Evolutionary conservation across 2,329 filamentous ascomycete species (phyloP), one percentile per base, ranked within the genome.

Genomic region (Beauveria varroae): DNA sequence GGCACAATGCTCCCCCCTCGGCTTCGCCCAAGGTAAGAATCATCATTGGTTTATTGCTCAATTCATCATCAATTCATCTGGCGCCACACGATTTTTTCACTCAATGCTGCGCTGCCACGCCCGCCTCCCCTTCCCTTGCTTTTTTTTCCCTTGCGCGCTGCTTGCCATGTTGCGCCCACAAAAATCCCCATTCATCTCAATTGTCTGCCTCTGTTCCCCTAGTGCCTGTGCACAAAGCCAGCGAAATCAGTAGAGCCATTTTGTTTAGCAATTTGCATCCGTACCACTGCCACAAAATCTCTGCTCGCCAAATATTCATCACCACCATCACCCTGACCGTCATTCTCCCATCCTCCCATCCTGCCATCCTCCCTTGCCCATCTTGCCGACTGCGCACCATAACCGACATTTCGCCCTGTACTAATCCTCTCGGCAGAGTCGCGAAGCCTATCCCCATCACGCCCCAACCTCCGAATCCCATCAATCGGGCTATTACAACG

Each of bases 381-480:
- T 56, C 47, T 50, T 26, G 46, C 37, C 16, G 18, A 7, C 46
- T 41, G 37, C 44, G 16, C 34, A 24, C 26, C 20, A 40, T 66
- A 69, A 69, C 22, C 60, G 62, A 66, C 63, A 67, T 68, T 57
- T 28, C n/a, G 26, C 44, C 51, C 55, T 18, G 10, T 66, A 65
- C 64, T 64, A 52, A 62, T 60, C 62, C 60, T 62, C 61, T 56
- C 63, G 63, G 52, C 70, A 83, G 80, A 71, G 74, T 69, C 81
- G 77, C 70, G 82, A 84, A 66, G 70, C 77, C 37, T 83, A 83
- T 73, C 72, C 70, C 40, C 46, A 57, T 61, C 81, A 82, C 70
- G 69, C 77, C 53, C 72, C 73, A 65, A 63, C 77, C 47, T 68
- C 71, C 64, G 79, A 82, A 62, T 73, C 78, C 49, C 74, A 70